Evolutionary conservation across 1,284 basidiomycete species (phyloP).

Genomic region (Xerocomus nothofagi): DNA sequence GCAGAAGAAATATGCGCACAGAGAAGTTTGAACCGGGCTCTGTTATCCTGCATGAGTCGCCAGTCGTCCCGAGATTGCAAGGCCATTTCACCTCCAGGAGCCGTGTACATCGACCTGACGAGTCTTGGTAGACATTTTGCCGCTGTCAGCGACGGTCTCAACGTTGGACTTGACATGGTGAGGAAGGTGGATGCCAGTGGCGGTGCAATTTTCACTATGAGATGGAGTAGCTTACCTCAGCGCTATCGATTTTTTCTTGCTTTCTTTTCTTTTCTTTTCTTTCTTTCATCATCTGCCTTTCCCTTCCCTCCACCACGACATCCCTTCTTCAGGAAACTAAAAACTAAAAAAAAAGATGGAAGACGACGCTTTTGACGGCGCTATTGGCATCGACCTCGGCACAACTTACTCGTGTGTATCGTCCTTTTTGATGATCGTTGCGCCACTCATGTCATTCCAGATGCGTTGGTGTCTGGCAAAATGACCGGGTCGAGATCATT

Average conservation of each 20-base stretch:
- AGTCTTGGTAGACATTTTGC: conserved; percentile 29
- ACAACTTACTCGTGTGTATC: conserved; percentile 83
- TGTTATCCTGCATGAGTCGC: conserved; percentile 58
- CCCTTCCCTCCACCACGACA: conserved; percentile 29
- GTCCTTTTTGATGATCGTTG: conserved; percentile 1
- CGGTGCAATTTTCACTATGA: conserved; percentile 42
- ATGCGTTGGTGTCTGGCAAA: conserved; percentile 97
- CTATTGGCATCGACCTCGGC: conserved; percentile 92
- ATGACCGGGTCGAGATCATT: conserved; percentile 98
- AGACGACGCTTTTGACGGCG: conserved; percentile 88
- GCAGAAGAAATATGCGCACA: conserved; percentile 31
- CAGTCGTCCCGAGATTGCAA: conserved; percentile 60
- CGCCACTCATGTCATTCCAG: conserved; percentile 40
- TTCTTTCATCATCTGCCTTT: conserved; percentile 30
- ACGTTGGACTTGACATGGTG: conserved; percentile 36
- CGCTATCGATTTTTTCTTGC: conserved; percentile 43
- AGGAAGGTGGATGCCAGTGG: conserved; percentile 41
- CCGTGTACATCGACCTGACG: conserved; percentile 34
- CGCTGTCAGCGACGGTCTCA: conserved; percentile 46
- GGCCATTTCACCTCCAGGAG: conserved; percentile 33
- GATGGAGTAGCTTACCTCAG: conserved; percentile 37
- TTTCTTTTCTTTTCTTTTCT: conserved; percentile 22
- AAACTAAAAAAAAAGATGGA: conserved; percentile 72
- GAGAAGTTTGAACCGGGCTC: conserved; percentile 56
- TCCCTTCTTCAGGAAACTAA: conserved; percentile 45